Evolutionary conservation across 2,329 filamentous ascomycete species (phyloP), one percentile per base, ranked within the genome.

Genomic region (Fusarium fracticaudum): DNA sequence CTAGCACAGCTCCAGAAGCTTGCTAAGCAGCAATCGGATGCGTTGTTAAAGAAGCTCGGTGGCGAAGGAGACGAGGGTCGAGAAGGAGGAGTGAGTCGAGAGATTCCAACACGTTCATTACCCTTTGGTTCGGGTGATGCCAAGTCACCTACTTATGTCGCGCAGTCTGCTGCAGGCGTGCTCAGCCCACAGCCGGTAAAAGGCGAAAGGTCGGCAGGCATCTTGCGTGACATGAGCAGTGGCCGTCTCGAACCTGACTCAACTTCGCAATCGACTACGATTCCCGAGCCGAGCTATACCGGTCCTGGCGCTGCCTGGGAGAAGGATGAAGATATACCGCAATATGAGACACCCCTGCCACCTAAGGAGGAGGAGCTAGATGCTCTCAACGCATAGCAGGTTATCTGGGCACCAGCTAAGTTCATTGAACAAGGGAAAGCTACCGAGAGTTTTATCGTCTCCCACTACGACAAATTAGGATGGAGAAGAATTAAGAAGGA

Each of bases 1-100:
- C 84, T 87, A 77, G 88, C 85, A 71, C 91, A 91, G 83, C 89
- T 95, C 77, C 90, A 93, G 81, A 91, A 92, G 82, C 86, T 95
- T 73, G 91, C 89, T 67, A 86, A 87, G 79, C 87, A 90, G 78
- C 92, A 94, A 83, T 90, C 88, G 62, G 89, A 91, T 76, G 85
- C 88, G 63, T 83, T 94, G 76, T 83, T 90, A 64, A 83, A 86
- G 78, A 89, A 84, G 79, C 83, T 91, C 33, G 85, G 85, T 50
- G 81, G 79, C 69, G 73, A 78, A 55, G 70, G 76, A 63, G 74
- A 76, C 37, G 74, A 79, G 65, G 68, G 75, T 69, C 68, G 70
- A 53, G 68, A 73, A 71, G 77, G 77, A 51, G 77, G 78, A 67
- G 79, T 79, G 74, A 82, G 80, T 76, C 81, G 79, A 72, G 81